Base-by-base conservation (phyloP, 2,329 filamentous ascomycete genomes). In the Colletotrichum gigasporum region DNA sequence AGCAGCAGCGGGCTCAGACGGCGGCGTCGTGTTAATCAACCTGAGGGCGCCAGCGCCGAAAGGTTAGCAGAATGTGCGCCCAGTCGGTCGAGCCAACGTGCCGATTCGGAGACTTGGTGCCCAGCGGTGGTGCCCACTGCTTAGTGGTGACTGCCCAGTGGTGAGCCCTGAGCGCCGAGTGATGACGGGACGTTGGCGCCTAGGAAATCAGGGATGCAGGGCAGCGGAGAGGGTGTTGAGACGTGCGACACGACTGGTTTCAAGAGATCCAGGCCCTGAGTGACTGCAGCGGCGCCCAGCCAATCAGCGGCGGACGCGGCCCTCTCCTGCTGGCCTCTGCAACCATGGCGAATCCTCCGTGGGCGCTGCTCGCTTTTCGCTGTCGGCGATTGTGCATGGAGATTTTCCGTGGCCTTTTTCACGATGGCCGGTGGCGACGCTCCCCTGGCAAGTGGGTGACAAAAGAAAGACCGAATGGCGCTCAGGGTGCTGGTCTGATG, bases 231-330 rank as follows among this genome's bases (percentile, higher is more conserved):
- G 39, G 62, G 65, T 66, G 63, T 65, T 41, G 53, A 67, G 63
- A 67, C 45, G 42, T 66, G 65, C 65, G 65, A 67, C 65, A 44
- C 63, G 28, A 54, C 63, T 41, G 14, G 65, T 67, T 67, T 67
- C 65, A 67, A 57, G 56, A 35, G 18, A 63, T 37, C 35, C 63
- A 55, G 63, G 58, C 58, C 20, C 34, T 16, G 52, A 52, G 44
- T 53, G 58, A 62, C 20, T 65, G 35, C 55, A 35, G 48, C 30
- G 24, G 16, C 20, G 12, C 22, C 7, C 30, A 51, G 58, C 63
- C 63, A 65, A 63, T 65, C 42, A 62, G 11, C 35, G 39, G 26
- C 50, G 28, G 50, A 63, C 30, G 45, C 42, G 44, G 51, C 26
- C 42, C 42, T 34, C 39, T 45, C 28, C 30, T 54, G 26, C 42